Conservation (phyloP, 805 yeast genomes). For the Wickerhamiella australiensis region DNA sequence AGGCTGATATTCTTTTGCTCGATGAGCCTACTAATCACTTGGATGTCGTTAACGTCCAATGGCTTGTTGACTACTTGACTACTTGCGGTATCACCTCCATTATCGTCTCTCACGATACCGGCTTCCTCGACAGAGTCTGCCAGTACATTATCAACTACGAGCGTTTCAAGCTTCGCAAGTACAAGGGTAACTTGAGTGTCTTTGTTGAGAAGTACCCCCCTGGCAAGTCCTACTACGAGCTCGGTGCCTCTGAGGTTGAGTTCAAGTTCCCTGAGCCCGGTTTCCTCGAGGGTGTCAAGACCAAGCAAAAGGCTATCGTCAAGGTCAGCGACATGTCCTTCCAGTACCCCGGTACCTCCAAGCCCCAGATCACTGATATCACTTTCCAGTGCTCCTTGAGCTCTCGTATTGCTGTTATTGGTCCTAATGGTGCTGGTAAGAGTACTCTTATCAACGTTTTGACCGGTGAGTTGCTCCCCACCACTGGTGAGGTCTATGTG, state of each 20-base stretch:
- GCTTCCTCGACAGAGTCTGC: conserved; percentile 94
- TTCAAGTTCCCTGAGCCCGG: conserved; percentile 99
- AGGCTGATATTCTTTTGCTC: conserved; percentile 91
- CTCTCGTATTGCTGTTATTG: conserved; percentile 99
- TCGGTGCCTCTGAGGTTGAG: conserved; percentile 95
- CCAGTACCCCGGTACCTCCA: conserved; percentile 98
- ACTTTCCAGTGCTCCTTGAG: conserved; percentile 98
- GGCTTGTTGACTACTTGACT: conserved; percentile 98
- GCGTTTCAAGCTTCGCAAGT: conserved; percentile 98
- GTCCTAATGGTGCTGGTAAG: conserved; percentile 99
- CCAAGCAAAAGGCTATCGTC: conserved; percentile 99
- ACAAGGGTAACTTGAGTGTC: conserved; percentile 99
- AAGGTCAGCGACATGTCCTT: conserved; percentile 94
- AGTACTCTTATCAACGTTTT: conserved; percentile 96
- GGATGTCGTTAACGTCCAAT: conserved; percentile 98
- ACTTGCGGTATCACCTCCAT: conserved; percentile 98
- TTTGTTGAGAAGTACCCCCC: conserved; percentile 98
- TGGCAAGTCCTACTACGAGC: conserved; percentile 96
- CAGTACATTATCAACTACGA: conserved; percentile 99
- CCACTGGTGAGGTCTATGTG: conserved; percentile 95
- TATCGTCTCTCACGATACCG: conserved; percentile 98
- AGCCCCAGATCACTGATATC: conserved; percentile 85
- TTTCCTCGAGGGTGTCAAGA: conserved; percentile 99
- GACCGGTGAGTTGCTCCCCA: conserved; percentile 99
- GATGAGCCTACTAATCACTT: conserved; percentile 99